Evolutionary conservation across 306 rosid species (phyloP).

Genomic region (Canavalia gladiata): DNA sequence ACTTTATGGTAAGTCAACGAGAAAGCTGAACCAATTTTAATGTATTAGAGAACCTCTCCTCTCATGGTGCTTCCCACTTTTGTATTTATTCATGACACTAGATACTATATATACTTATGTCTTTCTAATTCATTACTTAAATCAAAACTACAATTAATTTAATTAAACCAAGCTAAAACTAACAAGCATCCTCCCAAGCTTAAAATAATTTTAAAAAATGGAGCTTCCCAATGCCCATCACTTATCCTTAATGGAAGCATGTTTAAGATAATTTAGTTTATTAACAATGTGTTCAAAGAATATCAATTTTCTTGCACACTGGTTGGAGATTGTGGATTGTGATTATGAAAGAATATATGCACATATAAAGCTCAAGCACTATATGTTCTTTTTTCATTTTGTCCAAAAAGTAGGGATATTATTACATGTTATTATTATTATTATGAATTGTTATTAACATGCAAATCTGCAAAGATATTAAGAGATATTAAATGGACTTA

Average conservation of each 20-base stretch:
- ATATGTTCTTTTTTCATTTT: background rate
- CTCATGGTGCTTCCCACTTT: conserved; percentile 80
- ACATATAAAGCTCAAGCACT: conserved; percentile 44
- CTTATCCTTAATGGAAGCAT: conserved; percentile 16
- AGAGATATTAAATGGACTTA: conserved; percentile 16
- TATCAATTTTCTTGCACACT: conserved; percentile 11
- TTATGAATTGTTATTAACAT: conserved; percentile 3
- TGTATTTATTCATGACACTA: conserved; percentile 53
- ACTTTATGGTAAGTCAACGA: conserved; percentile 92
- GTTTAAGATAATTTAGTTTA: conserved; percentile 41
- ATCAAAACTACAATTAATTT: background rate
- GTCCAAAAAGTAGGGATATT: conserved; percentile 45
- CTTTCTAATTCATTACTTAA: conserved; percentile 31
- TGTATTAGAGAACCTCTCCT: conserved; percentile 65
- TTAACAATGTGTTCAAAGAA: background rate
- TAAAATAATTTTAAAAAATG: background rate
- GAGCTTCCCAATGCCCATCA: background rate
- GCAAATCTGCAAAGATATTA: conserved; percentile 40
- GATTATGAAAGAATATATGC: conserved; percentile 42
- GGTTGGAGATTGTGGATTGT: conserved; percentile 19
- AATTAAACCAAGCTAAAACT: background rate
- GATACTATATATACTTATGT: conserved; percentile 20
- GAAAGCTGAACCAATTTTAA: conserved; percentile 64
- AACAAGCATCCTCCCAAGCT: conserved; percentile 27
- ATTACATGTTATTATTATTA: conserved; percentile 33